Conservation (phyloP, 2,329 filamentous ascomycete species). For the Aureobasidium lini region DNA sequence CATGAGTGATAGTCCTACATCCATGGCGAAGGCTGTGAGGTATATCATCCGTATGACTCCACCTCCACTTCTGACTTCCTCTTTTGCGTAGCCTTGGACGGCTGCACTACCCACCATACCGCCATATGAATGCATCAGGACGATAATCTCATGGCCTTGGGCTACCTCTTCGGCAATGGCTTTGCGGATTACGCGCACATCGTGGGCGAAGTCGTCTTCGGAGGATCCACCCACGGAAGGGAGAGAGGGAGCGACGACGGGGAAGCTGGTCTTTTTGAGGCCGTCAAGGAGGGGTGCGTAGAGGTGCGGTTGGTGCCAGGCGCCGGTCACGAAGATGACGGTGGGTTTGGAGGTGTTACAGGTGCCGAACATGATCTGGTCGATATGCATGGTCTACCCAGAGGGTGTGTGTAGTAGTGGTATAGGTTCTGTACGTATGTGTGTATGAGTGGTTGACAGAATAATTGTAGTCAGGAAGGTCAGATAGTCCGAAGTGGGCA, state of each 20-base stretch:
- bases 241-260: conserved; percentile 17
- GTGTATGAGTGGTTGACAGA: not conserved
- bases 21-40: conserved; percentile 21
- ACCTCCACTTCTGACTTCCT: conserved; percentile 17
- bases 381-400: not conserved
- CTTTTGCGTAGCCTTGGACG: conserved; percentile 19
- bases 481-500: no score
- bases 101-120: conserved; percentile 24
- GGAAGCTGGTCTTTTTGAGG: conserved; percentile 21
- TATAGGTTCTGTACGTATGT: no score
- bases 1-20: conserved; percentile 18
- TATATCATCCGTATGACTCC: conserved; percentile 23
- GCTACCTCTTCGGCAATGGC: conserved; percentile 16
- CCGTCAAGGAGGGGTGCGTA: conserved; percentile 18
- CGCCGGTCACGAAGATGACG: conserved; percentile 24
- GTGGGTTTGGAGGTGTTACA: conserved; percentile 17
- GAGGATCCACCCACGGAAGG: conserved; percentile 16
- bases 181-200: conserved; percentile 21
- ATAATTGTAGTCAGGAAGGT: no score
- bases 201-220: conserved; percentile 15
- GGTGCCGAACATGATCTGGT: conserved; percentile 3
- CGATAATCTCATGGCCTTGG: conserved; percentile 22
- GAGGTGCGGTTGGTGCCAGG: conserved; percentile 22
- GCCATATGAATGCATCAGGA: conserved; percentile 27
- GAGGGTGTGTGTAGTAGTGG: no score